phyloP scores from a whole-genome alignment of 1,284 basidiomycete species.

The Porogramme epimiltina region DNA sequence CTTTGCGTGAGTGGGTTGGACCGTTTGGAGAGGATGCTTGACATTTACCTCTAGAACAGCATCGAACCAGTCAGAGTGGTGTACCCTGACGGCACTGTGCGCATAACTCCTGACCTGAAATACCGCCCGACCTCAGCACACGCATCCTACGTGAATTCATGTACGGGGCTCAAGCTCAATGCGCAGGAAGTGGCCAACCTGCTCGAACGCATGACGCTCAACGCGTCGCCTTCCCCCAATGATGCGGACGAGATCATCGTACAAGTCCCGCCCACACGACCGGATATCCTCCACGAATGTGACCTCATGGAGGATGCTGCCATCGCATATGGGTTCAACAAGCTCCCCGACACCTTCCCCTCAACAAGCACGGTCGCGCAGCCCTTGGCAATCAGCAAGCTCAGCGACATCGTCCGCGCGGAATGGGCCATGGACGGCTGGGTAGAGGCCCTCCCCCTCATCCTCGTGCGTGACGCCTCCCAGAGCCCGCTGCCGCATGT shows the following conservation, averaged over 20 bases:
- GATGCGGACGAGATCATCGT: conserved; percentile 74
- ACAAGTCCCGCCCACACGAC: conserved; percentile 86
- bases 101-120: conserved; percentile 83
- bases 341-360: conserved; percentile 90
- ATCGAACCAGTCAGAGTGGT: conserved; percentile 90
- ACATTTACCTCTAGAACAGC: conserved; percentile 41
- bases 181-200: conserved; percentile 63
- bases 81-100: conserved; percentile 74
- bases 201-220: conserved; percentile 77
- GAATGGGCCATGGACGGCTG: conserved; percentile 97
- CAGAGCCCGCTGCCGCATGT: conserved; percentile 73
- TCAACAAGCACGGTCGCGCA: conserved; percentile 95
- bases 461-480: conserved; percentile 65
- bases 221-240: conserved; percentile 47
- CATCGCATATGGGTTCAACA: conserved; percentile 98
- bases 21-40: not conserved
- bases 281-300: conserved; percentile 97
- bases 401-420: conserved; percentile 85
- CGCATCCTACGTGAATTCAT: conserved; percentile 93
- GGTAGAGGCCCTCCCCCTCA: conserved; percentile 94
- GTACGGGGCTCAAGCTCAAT: conserved; percentile 82
- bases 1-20: conserved; percentile 69
- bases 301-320: conserved; percentile 99
- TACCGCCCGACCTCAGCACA: conserved; percentile 76
- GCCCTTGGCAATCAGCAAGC: conserved; percentile 87